phyloP scores from a whole-genome alignment of 2,329 filamentous ascomycete species.

The Ophiostoma tasmaniense region DNA sequence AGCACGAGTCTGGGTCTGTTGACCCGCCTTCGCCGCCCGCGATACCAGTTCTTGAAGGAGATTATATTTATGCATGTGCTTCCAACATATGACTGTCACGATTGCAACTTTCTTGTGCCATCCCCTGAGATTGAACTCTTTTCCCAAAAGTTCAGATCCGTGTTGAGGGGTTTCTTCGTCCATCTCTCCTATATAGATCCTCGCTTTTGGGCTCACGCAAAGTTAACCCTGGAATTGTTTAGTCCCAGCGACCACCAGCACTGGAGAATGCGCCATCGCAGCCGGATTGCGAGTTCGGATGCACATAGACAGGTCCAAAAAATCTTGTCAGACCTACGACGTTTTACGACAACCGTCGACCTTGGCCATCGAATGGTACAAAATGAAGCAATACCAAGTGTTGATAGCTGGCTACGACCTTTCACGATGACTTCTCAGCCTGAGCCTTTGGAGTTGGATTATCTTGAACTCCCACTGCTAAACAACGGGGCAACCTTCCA shows the following conservation, averaged over 20 bases:
- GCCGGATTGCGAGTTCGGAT: background rate
- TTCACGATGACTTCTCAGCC: background rate
- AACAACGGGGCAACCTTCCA: background rate
- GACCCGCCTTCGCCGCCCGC: background rate
- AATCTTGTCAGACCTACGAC: background rate
- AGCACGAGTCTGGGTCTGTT: background rate
- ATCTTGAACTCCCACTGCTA: background rate
- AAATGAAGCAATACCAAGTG: background rate
- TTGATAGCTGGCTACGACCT: background rate
- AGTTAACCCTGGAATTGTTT: background rate
- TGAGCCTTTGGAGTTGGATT: background rate
- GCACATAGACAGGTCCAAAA: background rate
- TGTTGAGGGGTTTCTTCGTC: background rate
- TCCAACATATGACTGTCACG: background rate
- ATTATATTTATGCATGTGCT: background rate
- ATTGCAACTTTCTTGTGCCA: background rate
- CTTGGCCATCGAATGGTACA: background rate
- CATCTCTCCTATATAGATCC: background rate
- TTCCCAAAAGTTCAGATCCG: background rate
- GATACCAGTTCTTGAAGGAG: background rate
- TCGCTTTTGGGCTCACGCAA: background rate
- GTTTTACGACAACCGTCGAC: background rate
- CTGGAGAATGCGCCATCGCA: background rate
- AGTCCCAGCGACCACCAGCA: background rate
- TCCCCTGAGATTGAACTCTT: background rate